Evolutionary conservation across 306 rosid species (phyloP).

Genomic region (Cyamopsis tetragonoloba): DNA sequence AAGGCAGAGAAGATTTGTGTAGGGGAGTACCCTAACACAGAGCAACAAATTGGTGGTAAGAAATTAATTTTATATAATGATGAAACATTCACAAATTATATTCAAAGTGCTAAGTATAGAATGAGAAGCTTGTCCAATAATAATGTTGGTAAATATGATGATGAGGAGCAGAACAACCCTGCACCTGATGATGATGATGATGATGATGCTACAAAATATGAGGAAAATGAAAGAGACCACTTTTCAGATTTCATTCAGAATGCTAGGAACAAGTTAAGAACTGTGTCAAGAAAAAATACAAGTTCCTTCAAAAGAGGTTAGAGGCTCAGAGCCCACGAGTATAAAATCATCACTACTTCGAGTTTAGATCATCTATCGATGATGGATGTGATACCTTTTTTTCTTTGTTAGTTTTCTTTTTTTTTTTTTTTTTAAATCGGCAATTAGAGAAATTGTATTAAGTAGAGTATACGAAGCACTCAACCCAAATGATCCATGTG

Average conservation of each 20-base stretch:
- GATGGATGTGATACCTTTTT: too few species aligned
- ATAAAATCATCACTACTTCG: too few species aligned
- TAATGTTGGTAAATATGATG: neutral
- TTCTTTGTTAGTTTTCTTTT: too few species aligned
- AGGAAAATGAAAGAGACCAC: slow-evolving; percentile 26
- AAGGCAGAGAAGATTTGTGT: neutral
- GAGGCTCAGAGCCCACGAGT: too few species aligned
- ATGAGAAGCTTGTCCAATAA: slow-evolving; percentile 25
- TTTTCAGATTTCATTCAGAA: slow-evolving; percentile 41
- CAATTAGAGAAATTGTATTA: too few species aligned
- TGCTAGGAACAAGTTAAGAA: slow-evolving; percentile 33
- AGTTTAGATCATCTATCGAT: too few species aligned
- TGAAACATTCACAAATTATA: slow-evolving; percentile 25
- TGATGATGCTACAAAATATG: slow-evolving; percentile 2
- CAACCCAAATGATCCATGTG: too few species aligned
- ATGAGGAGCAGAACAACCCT: neutral
- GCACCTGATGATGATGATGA: neutral
- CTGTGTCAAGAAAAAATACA: slow-evolving; percentile 27
- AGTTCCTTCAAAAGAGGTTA: too few species aligned
- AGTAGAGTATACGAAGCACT: too few species aligned
- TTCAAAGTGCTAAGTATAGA: slow-evolving; percentile 15
- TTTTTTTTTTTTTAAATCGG: too few species aligned
- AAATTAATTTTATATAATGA: slow-evolving; percentile 11
- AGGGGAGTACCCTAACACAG: neutral
- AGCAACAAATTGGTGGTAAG: slow-evolving; percentile 10